phyloP scores from a whole-genome alignment of 1,284 basidiomycete genomes.

The Lignosus rhinocerotis region DNA sequence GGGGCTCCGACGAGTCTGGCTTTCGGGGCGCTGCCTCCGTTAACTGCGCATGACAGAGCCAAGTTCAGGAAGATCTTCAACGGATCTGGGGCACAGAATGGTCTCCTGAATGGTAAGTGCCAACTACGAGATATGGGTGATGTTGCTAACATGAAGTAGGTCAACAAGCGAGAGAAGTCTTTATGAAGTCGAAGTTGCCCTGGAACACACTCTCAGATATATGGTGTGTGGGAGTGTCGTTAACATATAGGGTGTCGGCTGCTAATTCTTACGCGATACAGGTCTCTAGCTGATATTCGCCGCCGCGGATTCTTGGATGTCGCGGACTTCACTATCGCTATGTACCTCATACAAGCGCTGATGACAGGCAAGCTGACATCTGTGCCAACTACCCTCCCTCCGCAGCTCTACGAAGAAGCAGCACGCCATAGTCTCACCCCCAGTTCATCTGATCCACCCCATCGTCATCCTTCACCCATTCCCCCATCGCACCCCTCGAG shows the following conservation, averaged over 20 bases:
- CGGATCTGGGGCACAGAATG: slow-evolving; percentile 64
- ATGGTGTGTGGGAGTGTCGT: slow-evolving; percentile 59
- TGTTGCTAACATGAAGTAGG: slow-evolving; percentile 41
- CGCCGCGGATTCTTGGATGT: slow-evolving; percentile 87
- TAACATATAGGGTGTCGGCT: neutral
- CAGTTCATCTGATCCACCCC: neutral
- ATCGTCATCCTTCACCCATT: neutral
- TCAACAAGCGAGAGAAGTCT: slow-evolving; percentile 87
- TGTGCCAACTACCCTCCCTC: slow-evolving; percentile 80
- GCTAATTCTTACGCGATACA: slow-evolving; percentile 32
- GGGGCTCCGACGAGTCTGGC: slow-evolving; percentile 8
- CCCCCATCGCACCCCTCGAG: slow-evolving; percentile 13
- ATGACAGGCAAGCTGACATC: slow-evolving; percentile 81
- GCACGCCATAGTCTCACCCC: slow-evolving; percentile 25
- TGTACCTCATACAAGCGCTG: slow-evolving; percentile 91
- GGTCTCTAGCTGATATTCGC: slow-evolving; percentile 95
- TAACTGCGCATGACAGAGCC: slow-evolving; percentile 76
- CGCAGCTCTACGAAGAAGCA: slow-evolving; percentile 85
- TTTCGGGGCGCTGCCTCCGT: slow-evolving; percentile 42
- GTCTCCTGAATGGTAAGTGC: slow-evolving; percentile 69
- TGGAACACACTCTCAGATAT: slow-evolving; percentile 89
- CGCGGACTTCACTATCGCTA: slow-evolving; percentile 92
- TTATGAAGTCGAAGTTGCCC: slow-evolving; percentile 88
- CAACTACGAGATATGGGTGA: neutral
- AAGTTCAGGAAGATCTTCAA: slow-evolving; percentile 82